A percentile compares a stretch with the other conserved stretches of the same genome.
Evolutionary conservation across 176 grass and related monocot species (phyloP).

Genomic region (Cenchrus fungigraminus): DNA sequence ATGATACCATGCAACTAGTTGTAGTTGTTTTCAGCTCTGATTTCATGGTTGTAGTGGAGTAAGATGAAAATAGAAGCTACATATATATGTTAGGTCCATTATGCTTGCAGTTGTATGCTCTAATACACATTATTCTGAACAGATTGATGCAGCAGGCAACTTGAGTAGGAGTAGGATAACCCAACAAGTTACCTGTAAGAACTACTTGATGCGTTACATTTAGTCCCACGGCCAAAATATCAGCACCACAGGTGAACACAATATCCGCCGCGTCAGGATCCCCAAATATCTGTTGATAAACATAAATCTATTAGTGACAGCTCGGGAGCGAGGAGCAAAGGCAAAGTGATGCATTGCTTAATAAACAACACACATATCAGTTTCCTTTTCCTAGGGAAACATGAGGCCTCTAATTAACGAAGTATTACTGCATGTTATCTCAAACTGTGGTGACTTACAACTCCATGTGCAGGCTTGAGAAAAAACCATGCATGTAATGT

Average conservation of each 20-base stretch:
- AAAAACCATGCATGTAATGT: neutral
- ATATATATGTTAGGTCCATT: neutral
- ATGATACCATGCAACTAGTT: neutral
- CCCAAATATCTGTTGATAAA: slow-evolving; percentile 69
- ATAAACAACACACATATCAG: neutral
- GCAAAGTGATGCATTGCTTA: neutral
- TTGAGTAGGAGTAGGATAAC: neutral
- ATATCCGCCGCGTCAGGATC: slow-evolving; percentile 91
- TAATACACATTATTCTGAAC: neutral
- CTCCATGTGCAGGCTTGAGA: neutral
- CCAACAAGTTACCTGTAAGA: slow-evolving; percentile 59
- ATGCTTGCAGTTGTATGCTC: neutral
- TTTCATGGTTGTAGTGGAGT: neutral
- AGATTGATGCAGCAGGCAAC: neutral
- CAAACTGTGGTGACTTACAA: neutral
- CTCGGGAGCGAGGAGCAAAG: neutral
- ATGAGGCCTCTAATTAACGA: slow-evolving; percentile 20
- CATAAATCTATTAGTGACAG: slow-evolving; percentile 17
- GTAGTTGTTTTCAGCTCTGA: neutral
- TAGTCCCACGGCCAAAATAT: slow-evolving; percentile 88
- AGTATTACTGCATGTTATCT: neutral
- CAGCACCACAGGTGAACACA: slow-evolving; percentile 88
- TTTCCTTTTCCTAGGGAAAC: neutral
- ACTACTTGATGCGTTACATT: slow-evolving; percentile 95
- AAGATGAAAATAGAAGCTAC: neutral